Evolutionary conservation across 2,329 filamentous ascomycete genomes (phyloP).

Genomic region (Neofusicoccum kwambonambiense): DNA sequence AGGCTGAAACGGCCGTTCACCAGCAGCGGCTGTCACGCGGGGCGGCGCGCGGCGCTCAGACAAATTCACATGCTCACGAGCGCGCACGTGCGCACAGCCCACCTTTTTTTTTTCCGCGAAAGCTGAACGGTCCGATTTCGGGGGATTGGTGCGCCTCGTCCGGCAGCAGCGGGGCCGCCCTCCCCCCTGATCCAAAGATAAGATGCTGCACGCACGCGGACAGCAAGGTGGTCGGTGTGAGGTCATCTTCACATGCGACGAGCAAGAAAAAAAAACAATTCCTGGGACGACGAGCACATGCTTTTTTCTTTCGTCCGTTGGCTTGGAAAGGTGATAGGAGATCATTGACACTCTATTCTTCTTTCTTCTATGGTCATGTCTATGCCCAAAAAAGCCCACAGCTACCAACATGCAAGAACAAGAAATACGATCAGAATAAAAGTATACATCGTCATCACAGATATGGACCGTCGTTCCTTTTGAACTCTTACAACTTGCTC

Average conservation of each 20-base stretch:
- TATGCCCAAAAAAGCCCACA: slow-evolving; percentile 20
- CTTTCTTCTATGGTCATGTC: slow-evolving; percentile 20
- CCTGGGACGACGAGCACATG: not conserved
- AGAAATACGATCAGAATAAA: slow-evolving; percentile 2
- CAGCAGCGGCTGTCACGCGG: too few species aligned
- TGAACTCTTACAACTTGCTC: slow-evolving; percentile 8
- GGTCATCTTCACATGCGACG: slow-evolving; percentile 4
- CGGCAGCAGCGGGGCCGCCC: too few species aligned
- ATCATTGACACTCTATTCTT: slow-evolving; percentile 24
- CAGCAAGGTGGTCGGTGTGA: slow-evolving; percentile 3
- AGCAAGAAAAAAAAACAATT: not conserved
- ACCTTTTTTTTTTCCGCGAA: too few species aligned
- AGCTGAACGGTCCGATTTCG: too few species aligned
- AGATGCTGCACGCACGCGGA: not conserved
- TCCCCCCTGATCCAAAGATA: not conserved
- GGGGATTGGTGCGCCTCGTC: too few species aligned
- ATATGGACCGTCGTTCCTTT: not conserved
- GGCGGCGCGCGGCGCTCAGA: too few species aligned
- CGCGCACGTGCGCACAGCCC: too few species aligned
- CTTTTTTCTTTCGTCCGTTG: not conserved
- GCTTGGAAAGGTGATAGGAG: not conserved
- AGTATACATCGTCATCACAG: not conserved
- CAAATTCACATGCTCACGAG: too few species aligned
- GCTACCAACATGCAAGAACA: slow-evolving; percentile 17
- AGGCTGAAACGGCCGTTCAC: too few species aligned